Evolutionary conservation across 805 yeast genomes (phyloP).

Genomic region (Helenozyma baotianmanensis): DNA sequence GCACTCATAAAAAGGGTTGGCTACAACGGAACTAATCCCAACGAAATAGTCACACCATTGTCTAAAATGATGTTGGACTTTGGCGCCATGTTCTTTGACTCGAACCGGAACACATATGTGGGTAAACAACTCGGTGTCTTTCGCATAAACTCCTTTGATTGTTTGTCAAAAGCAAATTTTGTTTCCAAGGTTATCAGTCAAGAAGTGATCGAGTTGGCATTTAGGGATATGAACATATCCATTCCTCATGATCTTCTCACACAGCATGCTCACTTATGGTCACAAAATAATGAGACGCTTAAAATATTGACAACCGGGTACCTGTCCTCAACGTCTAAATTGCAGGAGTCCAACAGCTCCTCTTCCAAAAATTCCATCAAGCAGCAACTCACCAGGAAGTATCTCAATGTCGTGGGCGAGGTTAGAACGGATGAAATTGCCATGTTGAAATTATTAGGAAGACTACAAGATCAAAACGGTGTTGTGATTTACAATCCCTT

Average conservation of each 20-base stretch:
- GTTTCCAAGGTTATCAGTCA: slow-evolving; percentile 45
- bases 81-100: slow-evolving; percentile 44
- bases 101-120: slow-evolving; percentile 25
- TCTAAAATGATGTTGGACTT: slow-evolving; percentile 35
- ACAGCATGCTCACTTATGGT: slow-evolving; percentile 45
- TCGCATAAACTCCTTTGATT: slow-evolving; percentile 47
- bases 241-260: slow-evolving; percentile 30
- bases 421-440: slow-evolving; percentile 37
- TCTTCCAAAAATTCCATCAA: slow-evolving; percentile 26
- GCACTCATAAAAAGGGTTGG: slow-evolving; percentile 33
- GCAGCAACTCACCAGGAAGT: slow-evolving; percentile 33
- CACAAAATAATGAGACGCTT: slow-evolving; percentile 39
- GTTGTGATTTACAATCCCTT: slow-evolving; percentile 48
- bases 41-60: slow-evolving; percentile 26
- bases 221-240: slow-evolving; percentile 38
- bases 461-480: slow-evolving; percentile 41
- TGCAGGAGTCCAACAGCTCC: slow-evolving; percentile 40
- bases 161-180: slow-evolving; percentile 46
- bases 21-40: slow-evolving; percentile 29
- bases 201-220: slow-evolving; percentile 44
- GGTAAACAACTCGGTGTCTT: slow-evolving; percentile 51
- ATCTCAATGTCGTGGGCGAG: slow-evolving; percentile 39
- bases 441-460: slow-evolving; percentile 46
- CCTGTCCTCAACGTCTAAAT: slow-evolving; percentile 34
- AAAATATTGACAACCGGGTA: slow-evolving; percentile 37